Conservation (phyloP, 176 grass and related monocot genomes). For the Triticum turgidum region DNA sequence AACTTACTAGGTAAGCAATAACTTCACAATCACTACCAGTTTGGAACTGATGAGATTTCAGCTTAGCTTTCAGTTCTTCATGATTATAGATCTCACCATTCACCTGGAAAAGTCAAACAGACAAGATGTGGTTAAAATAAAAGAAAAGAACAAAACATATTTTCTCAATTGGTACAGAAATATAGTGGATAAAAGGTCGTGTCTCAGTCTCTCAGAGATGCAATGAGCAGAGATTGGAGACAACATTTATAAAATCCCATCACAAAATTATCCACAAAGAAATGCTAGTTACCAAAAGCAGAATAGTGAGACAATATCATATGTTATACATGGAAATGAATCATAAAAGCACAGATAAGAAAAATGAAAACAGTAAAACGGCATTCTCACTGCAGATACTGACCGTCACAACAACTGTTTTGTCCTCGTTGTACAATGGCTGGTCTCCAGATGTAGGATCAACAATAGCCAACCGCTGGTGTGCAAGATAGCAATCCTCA, state of each 20-base stretch:
- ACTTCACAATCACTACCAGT: conserved; percentile 97
- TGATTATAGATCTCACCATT: conserved; percentile 99
- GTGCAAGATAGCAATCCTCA: conserved; percentile 90
- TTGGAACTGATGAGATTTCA: conserved; percentile 82
- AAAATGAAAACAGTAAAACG: background rate
- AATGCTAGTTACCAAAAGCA: background rate
- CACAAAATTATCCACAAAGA: conserved; percentile 1
- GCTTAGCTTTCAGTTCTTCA: conserved; percentile 72
- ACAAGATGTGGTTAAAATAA: background rate
- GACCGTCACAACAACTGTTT: conserved; percentile 90
- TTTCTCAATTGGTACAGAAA: conserved; percentile 12
- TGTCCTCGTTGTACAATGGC: conserved; percentile 93
- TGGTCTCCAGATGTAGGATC: conserved; percentile 94
- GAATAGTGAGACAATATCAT: background rate
- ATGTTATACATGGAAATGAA: background rate
- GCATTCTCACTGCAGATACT: conserved; percentile 28
- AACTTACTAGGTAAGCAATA: conserved; percentile 92
- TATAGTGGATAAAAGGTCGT: background rate
- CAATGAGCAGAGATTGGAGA: background rate
- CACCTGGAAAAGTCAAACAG: conserved; percentile 54
- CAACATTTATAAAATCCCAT: background rate
- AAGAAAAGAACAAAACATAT: background rate
- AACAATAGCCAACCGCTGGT: conserved; percentile 87
- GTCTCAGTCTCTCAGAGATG: background rate
- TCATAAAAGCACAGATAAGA: background rate